Base-by-base conservation (phyloP, 2,329 filamentous ascomycete genomes). In the Cladorrhinum sp. region DNA sequence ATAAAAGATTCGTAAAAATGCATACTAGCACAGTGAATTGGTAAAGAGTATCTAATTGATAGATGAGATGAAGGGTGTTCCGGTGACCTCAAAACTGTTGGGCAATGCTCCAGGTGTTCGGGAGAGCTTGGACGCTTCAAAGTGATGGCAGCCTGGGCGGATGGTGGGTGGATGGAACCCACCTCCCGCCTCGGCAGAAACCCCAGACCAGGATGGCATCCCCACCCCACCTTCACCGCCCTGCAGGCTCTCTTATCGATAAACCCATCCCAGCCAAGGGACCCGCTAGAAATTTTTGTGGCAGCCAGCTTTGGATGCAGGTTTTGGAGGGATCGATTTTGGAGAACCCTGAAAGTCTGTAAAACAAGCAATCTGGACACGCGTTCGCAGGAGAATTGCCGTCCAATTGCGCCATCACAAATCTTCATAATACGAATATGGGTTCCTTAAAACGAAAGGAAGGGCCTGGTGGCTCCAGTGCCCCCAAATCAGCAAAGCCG, bases 391-490 rank as follows among this genome's bases (percentile, higher is more conserved):
- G 49, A 51, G 42, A 46, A 61, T 64, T 62, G 50, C 50, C 55
- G 61, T 55, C 60, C 64, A 65, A 64, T 66, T 65, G 63, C 63
- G 60, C 52, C 63, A 59, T 33, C 18, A 20, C 33, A 65, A 36
- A 48, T 58, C n/a, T 39, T 58, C 53, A 62, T 46, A 24, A 49
- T 26, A 55, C 42, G 66, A 78, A 54, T 59, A 86, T 86, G 83
- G 81, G 80, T 70, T 77, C 79, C 57, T 76, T 84, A 64, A 86
- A 86, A 70, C 77, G 83, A 69, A 86, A 86, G 74, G 81, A 82
- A 73, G 81, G 80, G 69, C 82, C 82, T 21, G 80, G 77, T 46
- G 80, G 76, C 68, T 73, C 80, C 70, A 76, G 79, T 59, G 73
- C 80, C 58, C 65, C 79, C 20, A 84, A 84, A 67, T 75, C 77